Percentiles rank a stretch among this genome's conserved stretches.
Evolutionary conservation across 2,329 filamentous ascomycete species (phyloP).

Genomic region (Fusarium sarcochroum): DNA sequence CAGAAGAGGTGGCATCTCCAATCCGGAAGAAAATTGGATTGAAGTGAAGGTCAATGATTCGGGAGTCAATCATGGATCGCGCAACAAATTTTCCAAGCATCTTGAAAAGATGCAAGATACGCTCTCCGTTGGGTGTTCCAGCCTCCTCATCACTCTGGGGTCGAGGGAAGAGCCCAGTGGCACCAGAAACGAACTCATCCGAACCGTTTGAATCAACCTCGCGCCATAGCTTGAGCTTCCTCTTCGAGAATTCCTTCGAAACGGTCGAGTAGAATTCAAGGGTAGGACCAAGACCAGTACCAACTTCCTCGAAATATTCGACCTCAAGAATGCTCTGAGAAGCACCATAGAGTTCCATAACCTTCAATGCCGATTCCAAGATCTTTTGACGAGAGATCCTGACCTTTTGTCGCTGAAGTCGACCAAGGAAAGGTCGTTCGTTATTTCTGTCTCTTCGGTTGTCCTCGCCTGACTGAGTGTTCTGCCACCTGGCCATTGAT

Average conservation of each 20-base stretch:
- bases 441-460: conserved; percentile 86
- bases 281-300: conserved; percentile 94
- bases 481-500: conserved; percentile 98
- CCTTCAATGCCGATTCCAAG: conserved; percentile 95
- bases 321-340: conserved; percentile 96
- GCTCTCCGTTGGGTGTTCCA: conserved; percentile 83
- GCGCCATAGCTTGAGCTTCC: conserved; percentile 96
- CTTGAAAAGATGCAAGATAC: conserved; percentile 89
- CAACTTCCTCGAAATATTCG: conserved; percentile 98
- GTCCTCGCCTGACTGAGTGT: conserved; percentile 85
- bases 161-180: conserved; percentile 89
- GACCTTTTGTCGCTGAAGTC: conserved; percentile 97
- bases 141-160: conserved; percentile 87
- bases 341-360: conserved; percentile 98
- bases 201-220: conserved; percentile 82
- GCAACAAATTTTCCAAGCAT: conserved; percentile 97
- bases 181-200: conserved; percentile 87
- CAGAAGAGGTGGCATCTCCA: conserved; percentile 73
- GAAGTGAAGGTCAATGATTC: conserved; percentile 97
- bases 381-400: conserved; percentile 96
- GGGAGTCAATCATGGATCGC: conserved; percentile 96
- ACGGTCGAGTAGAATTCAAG: conserved; percentile 98
- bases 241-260: conserved; percentile 96
- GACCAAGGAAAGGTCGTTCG: conserved; percentile 90
- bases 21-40: conserved; percentile 98